Base-by-base conservation (phyloP, 106 monocot genomes). In the Vanilla planifolia region DNA sequence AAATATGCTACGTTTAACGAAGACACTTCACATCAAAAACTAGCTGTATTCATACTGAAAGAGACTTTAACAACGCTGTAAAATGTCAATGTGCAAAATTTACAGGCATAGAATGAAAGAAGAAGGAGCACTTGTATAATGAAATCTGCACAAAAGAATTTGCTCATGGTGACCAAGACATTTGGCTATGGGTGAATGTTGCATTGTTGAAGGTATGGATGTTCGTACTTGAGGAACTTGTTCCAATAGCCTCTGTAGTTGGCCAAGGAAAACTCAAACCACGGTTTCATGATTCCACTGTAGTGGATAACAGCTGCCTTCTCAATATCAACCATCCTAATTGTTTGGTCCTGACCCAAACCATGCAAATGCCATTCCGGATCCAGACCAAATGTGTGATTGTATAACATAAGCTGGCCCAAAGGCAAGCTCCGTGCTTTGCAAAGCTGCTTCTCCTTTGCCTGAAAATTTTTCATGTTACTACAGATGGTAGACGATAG, bases 381-480 rank as follows among this genome's bases (percentile, higher is more conserved):
- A 48, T 79, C 74, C 10, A 93, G 71, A 32, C 45, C 35, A 22
- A 74, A 39, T 28, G 93, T 93, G 19, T 82, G 74, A 55, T 85
- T 85, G 77, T 93, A 89, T 68, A 93, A 93, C 5, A 74, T 75
- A 27, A 93, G 43, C 59, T 85, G 88, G n/a, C 82, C 88, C 48
- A 93, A 50, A 17, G 85, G 85, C 46, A 85, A 63, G 44, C 75
- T 85, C 40, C 89, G 88, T 46, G 78, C 85, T 37, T 75, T 83
- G 76, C 73, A 78, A 60, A 76, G 35, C 48, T 62, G 61, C 69
- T 58, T 65, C 23, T 26, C 66, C 60, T 47, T 83, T 26, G 64
- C 83, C 85, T 90, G 76, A 25, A 73, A 57, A n/a, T 15, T 29
- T 47, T 60, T 14, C 6, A 48, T 32, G 33, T n/a, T 33, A 34